Evolutionary conservation across 352 stramenopile genomes (phyloP).

Genomic region (Peronosclerospora sorghi): DNA sequence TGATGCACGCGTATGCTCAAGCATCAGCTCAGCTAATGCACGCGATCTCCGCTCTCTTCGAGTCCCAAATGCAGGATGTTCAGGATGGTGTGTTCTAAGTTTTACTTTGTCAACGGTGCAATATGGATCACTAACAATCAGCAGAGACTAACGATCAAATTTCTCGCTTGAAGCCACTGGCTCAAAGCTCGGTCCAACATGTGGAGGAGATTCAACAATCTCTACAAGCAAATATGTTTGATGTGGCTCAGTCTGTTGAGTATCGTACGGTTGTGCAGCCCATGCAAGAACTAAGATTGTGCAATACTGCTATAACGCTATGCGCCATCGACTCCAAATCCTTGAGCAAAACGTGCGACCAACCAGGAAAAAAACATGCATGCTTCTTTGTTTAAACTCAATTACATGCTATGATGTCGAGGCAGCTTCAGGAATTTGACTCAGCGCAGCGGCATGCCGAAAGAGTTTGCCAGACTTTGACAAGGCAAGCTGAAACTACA

Average conservation of each 20-base stretch:
- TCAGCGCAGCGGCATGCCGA: conserved; percentile 55
- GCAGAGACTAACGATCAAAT: conserved; percentile 6
- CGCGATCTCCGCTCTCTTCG: conserved; percentile 49
- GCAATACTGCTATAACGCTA: conserved; percentile 21
- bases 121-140: background rate
- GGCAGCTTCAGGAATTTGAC: conserved; percentile 60
- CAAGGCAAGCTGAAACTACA: conserved; percentile 45
- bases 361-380: too few relatives aligned
- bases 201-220: conserved; percentile 52
- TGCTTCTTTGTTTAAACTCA: too few relatives aligned
- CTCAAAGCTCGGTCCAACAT: conserved; percentile 38
- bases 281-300: conserved; percentile 29
- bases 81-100: conserved; percentile 20
- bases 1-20: conserved; percentile 30
- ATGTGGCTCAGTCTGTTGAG: conserved; percentile 35
- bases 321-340: conserved; percentile 35
- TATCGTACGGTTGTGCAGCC: conserved; percentile 28
- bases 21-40: conserved; percentile 39
- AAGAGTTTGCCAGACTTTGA: conserved; percentile 55
- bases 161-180: conserved; percentile 24
- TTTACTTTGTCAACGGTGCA: conserved; percentile 1
- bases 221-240: conserved; percentile 34
- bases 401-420: too few relatives aligned
- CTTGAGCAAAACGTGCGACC: conserved; percentile 36
- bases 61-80: conserved; percentile 24